A percentile compares a stretch with the other conserved stretches of the same genome.
phyloP scores from a whole-genome alignment of 1,139 yeast species.

The Torulaspora pretoriensis region DNA sequence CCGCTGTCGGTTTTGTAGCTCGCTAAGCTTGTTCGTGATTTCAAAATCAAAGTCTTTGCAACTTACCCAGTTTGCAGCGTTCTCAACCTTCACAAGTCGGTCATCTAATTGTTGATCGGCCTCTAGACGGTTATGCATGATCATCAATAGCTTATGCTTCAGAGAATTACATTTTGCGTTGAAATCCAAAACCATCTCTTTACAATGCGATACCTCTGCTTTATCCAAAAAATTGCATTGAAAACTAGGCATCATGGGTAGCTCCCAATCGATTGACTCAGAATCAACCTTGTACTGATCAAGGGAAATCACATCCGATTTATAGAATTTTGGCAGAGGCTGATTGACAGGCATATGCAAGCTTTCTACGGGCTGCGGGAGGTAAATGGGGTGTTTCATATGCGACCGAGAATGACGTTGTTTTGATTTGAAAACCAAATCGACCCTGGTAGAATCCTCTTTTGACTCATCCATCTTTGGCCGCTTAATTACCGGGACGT shows the following conservation, averaged over 20 bases:
- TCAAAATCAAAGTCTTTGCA: constrained; percentile 24
- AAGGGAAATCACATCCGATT: constrained; percentile 17
- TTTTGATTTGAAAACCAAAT: constrained; percentile 6
- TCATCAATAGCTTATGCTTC: constrained; percentile 19
- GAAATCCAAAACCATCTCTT: constrained; percentile 19
- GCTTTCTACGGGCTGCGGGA: constrained; percentile 14
- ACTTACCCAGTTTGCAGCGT: constrained; percentile 19
- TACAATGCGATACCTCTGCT: constrained; percentile 20
- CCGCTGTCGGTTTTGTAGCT: constrained; percentile 27
- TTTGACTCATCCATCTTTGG: constrained; percentile 14
- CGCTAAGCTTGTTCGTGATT: constrained; percentile 23
- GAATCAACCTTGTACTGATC: constrained; percentile 20
- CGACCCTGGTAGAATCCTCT: constrained; percentile 10
- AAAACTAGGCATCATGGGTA: constrained; percentile 24
- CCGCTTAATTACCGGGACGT: constrained; percentile 19
- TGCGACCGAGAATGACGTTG: background rate
- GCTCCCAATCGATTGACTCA: constrained; percentile 10
- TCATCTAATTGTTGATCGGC: constrained; percentile 23
- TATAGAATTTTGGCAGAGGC: constrained; percentile 27
- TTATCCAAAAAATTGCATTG: constrained; percentile 18
- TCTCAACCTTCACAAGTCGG: constrained; percentile 24
- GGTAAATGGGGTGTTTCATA: background rate
- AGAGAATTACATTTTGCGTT: constrained; percentile 19
- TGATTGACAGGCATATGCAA: constrained; percentile 29
- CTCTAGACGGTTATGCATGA: constrained; percentile 19